Evolutionary conservation across 331 rosid genomes (phyloP).

Genomic region (Acacia pycnantha): DNA sequence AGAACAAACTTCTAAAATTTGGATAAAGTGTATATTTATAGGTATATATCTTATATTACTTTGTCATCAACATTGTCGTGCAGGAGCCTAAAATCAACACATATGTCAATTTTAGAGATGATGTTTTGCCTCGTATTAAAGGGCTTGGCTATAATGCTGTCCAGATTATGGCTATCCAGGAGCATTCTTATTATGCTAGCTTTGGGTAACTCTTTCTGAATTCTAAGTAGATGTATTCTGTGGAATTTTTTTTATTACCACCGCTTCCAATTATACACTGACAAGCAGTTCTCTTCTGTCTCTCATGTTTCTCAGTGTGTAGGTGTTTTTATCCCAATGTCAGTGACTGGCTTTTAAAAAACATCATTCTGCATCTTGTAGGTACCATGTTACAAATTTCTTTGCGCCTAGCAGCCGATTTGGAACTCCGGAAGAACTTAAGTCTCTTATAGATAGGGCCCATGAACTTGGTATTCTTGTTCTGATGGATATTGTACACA

Average conservation of each 20-base stretch:
- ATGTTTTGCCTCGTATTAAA: constrained; percentile 83
- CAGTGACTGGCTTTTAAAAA: constrained; percentile 6
- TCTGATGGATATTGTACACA: constrained; percentile 99
- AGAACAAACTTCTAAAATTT: neutral
- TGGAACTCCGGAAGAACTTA: constrained; percentile 96
- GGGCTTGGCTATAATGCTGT: constrained; percentile 97
- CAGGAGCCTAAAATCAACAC: constrained; percentile 19
- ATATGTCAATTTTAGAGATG: constrained; percentile 7
- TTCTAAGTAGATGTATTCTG: constrained; percentile 17
- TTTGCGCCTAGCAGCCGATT: constrained; percentile 99
- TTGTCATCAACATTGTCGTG: constrained; percentile 8
- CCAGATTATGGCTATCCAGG: constrained; percentile 22
- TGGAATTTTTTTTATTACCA: neutral
- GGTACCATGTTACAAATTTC: constrained; percentile 97
- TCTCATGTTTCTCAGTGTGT: constrained; percentile 19
- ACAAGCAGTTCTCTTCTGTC: constrained; percentile 3
- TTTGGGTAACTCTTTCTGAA: constrained; percentile 15
- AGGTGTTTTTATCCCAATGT: constrained; percentile 21
- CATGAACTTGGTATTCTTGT: constrained; percentile 94
- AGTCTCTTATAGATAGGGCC: constrained; percentile 89
- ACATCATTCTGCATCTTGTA: constrained; percentile 37
- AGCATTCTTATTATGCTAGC: constrained; percentile 22
- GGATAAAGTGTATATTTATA: neutral
- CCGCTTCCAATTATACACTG: constrained; percentile 23
- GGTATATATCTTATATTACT: neutral